Conservation (phyloP, 192 early-diverging fungal genomes). For the Coemansia sp. region DNA sequence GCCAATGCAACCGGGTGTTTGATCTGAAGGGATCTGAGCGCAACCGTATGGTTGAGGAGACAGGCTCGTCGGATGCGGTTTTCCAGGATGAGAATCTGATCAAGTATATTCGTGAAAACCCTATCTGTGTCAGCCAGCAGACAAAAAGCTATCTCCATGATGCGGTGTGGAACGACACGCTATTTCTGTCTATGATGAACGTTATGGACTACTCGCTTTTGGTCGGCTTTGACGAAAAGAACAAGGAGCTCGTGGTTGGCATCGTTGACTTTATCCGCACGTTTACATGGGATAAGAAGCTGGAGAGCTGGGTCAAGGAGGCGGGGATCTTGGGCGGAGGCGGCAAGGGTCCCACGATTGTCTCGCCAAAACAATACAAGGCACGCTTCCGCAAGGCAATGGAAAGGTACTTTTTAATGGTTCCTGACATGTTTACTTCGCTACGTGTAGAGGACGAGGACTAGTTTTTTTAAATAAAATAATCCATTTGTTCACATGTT, state of each 20-base stretch:
- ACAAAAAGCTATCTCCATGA: constrained; percentile 81
- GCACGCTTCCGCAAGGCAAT: constrained; percentile 93
- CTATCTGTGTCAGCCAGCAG: constrained; percentile 89
- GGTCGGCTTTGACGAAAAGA: constrained; percentile 88
- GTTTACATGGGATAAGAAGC: constrained; percentile 98
- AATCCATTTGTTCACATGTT: neutral
- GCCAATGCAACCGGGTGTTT: constrained; percentile 77
- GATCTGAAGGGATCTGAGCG: constrained; percentile 95
- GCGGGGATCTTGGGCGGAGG: constrained; percentile 89
- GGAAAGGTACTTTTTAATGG: constrained; percentile 87
- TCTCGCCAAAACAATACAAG: constrained; percentile 92
- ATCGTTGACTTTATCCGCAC: constrained; percentile 98
- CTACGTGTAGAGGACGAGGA: constrained; percentile 25
- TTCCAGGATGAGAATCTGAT: constrained; percentile 93
- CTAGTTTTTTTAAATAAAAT: neutral
- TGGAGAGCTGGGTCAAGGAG: constrained; percentile 99
- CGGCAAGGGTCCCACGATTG: constrained; percentile 91
- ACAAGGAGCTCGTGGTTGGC: constrained; percentile 90
- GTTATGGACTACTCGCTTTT: constrained; percentile 99
- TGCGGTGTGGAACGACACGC: constrained; percentile 91
- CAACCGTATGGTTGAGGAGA: constrained; percentile 90
- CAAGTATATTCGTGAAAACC: constrained; percentile 71
- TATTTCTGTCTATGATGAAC: constrained; percentile 90
- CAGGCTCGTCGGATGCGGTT: constrained; percentile 79
- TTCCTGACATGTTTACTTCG: constrained; percentile 68